Conservation (phyloP, 2,329 filamentous ascomycete genomes). For the Cladosporium sp. region DNA sequence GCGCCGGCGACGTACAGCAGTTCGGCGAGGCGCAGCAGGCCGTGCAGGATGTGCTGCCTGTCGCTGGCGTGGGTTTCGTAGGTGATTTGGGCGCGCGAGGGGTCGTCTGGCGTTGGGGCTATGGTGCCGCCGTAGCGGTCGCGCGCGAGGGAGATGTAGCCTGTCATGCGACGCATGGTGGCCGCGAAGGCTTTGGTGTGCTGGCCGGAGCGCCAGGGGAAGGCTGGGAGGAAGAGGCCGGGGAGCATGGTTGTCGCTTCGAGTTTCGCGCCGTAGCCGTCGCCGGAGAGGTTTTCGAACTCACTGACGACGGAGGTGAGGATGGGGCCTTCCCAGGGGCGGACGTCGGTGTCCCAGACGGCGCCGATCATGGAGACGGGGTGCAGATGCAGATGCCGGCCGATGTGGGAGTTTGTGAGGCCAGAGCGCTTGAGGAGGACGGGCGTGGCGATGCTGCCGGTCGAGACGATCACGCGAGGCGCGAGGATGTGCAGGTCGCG, state of each 20-base stretch:
- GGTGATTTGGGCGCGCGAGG: conserved; percentile 62
- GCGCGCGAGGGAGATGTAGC: conserved; percentile 71
- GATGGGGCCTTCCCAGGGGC: conserved; percentile 67
- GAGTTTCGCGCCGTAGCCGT: conserved; percentile 79
- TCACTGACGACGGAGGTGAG: conserved; percentile 75
- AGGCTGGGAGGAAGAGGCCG: conserved; percentile 59
- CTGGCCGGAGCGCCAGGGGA: conserved; percentile 67
- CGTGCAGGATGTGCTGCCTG: conserved; percentile 68
- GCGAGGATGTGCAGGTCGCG: conserved; percentile 72
- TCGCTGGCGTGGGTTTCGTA: conserved; percentile 75
- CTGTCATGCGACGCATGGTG: conserved; percentile 67
- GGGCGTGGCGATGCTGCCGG: conserved; percentile 75
- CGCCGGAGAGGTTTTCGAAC: conserved; percentile 77
- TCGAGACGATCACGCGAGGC: conserved; percentile 76
- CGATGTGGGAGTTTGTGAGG: conserved; percentile 77
- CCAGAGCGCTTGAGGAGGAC: conserved; percentile 75
- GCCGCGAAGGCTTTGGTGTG: conserved; percentile 71
- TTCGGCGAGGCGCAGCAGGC: conserved; percentile 69
- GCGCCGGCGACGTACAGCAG: conserved; percentile 78
- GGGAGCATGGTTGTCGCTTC: conserved; percentile 78
- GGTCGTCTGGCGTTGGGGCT: conserved; percentile 64
- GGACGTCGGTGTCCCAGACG: conserved; percentile 68
- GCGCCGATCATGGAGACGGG: conserved; percentile 61
- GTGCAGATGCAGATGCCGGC: conserved; percentile 78
- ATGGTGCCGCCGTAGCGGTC: conserved; percentile 76